Percentiles rank a stretch among this genome's conserved stretches.
Conservation (phyloP, 108 stramenopile genomes). For the Discostella stelligeroides region DNA sequence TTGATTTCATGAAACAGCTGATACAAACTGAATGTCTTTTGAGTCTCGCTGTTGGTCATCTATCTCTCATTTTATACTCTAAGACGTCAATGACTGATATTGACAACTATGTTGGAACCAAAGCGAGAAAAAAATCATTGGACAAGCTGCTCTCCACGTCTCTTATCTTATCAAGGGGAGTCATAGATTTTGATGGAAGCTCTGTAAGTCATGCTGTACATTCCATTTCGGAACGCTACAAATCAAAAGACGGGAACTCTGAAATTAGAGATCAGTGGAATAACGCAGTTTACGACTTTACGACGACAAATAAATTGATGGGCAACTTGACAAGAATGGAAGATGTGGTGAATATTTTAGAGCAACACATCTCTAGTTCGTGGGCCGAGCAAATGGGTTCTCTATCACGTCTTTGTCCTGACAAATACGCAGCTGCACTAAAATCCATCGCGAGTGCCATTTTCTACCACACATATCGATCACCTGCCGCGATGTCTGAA, state of each 20-base stretch:
- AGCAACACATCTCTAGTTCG: slow-evolving; percentile 9
- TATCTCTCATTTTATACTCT: slow-evolving; percentile 52
- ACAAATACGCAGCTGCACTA: slow-evolving; percentile 49
- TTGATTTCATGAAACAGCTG: slow-evolving; percentile 1
- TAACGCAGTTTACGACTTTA: slow-evolving; percentile 22
- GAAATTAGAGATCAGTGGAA: slow-evolving; percentile 42
- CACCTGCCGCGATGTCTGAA: slow-evolving; percentile 12
- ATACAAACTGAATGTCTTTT: slow-evolving; percentile 51
- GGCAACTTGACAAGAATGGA: neutral
- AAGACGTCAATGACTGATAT: slow-evolving; percentile 40
- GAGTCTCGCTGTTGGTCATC: slow-evolving; percentile 66
- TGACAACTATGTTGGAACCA: slow-evolving; percentile 34
- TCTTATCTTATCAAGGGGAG: slow-evolving; percentile 32
- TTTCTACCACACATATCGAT: slow-evolving; percentile 52
- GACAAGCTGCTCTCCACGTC: slow-evolving; percentile 22
- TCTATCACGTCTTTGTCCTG: slow-evolving; percentile 56
- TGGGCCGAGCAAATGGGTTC: slow-evolving; percentile 49
- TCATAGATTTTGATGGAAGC: slow-evolving; percentile 23
- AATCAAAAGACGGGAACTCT: slow-evolving; percentile 8
- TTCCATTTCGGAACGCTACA: slow-evolving; percentile 25
- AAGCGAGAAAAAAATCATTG: slow-evolving; percentile 13
- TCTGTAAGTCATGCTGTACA: slow-evolving; percentile 29
- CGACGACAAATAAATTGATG: slow-evolving; percentile 13
- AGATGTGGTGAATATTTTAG: slow-evolving; percentile 17
- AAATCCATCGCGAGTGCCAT: slow-evolving; percentile 51